These are phyloP conservation scores for Coniella lustricola DNA, from an alignment of 2,329 filamentous ascomycete genomes.

Conservation along the genomic window DNA sequence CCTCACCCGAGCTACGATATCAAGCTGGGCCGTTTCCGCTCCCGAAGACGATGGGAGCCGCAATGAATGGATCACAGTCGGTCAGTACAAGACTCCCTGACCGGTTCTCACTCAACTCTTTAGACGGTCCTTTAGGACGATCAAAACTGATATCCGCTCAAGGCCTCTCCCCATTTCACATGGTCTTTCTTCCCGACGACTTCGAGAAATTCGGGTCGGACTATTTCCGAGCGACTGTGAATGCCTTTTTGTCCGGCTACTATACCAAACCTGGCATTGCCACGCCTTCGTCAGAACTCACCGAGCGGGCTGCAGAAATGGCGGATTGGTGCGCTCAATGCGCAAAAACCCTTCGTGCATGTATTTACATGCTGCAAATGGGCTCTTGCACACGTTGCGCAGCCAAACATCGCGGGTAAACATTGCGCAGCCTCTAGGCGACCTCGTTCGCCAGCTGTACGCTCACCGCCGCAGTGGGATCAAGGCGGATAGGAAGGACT, in stretches of 20 bases:
- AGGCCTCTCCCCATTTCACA: slow-evolving; percentile 9
- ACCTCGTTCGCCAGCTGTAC: slow-evolving; percentile 5
- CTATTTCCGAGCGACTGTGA: slow-evolving; percentile 20
- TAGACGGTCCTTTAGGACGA: no score
- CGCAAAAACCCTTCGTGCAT: background rate
- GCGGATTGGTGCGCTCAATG: slow-evolving; percentile 5
- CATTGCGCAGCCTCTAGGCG: slow-evolving; percentile 9
- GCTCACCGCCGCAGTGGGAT: background rate
- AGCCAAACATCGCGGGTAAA: slow-evolving; percentile 1
- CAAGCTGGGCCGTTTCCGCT: slow-evolving; percentile 16
- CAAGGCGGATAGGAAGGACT: slow-evolving; percentile 5
- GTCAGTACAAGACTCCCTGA: background rate
- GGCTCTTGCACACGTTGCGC: slow-evolving; percentile 7
- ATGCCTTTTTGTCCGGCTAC: slow-evolving; percentile 19
- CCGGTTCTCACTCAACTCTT: background rate
- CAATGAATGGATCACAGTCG: slow-evolving; percentile 18
- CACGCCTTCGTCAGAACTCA: slow-evolving; percentile 6
- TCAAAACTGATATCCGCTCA: slow-evolving; percentile 6
- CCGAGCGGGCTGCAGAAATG: background rate
- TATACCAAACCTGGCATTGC: slow-evolving; percentile 19
- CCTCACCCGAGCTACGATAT: slow-evolving; percentile 18
- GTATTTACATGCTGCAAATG: slow-evolving; percentile 15
- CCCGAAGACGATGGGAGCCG: slow-evolving; percentile 3
- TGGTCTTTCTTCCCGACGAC: slow-evolving; percentile 21
- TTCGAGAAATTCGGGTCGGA: slow-evolving; percentile 13